Evolutionary conservation across 768 basidiomycete genomes (phyloP), one percentile per base, ranked within the genome.

Genomic region (Tulasnella sp.): DNA sequence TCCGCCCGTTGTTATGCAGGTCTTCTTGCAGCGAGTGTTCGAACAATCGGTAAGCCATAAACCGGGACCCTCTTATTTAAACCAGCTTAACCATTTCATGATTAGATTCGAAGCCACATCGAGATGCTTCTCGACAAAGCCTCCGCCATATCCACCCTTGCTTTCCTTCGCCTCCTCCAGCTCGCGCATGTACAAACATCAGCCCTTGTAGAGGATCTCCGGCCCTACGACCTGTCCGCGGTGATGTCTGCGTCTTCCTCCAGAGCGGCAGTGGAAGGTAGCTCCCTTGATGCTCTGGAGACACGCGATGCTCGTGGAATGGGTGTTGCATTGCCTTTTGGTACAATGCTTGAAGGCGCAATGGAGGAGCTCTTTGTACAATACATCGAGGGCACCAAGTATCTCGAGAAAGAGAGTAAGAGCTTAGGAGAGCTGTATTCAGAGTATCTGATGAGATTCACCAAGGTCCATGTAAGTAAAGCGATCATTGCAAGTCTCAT

Each of bases 321-420:
- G 70, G 35, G 61, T 11, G 87, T 89, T 11, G 87, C 89, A 18
- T 85, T 88, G 7, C 88, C 91, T n/a, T 88, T 93, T 81, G 88
- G 91, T 81, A 86, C 89, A 0, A 95, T 98, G 93, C 87, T 99
- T n/a, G 98, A 99, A 83, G 91, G 90, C 10, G 93, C 95, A 10
- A 91, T 98, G 90, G 98, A 98, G 80, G 98, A 99, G 82, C 88
- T 99, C 26, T 99, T 99, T 80, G 90, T 96, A 29, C 93, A 95
- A 3, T 98, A 96, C 82, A 92, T 91, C 1, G 97, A 99, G 84
- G 95, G 94, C 3, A 90, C 90, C 78, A 86, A 95, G 77, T 99
- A 98, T 83, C 88, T 99, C 4, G 98, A 99, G 82, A 90, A 91
- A 57, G 98, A 99, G 86, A 93, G 90, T 80, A 92, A 90, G 83